Evolutionary conservation across 1,139 yeast species (phyloP).

Genomic region (Pichia kudriavzevii): DNA sequence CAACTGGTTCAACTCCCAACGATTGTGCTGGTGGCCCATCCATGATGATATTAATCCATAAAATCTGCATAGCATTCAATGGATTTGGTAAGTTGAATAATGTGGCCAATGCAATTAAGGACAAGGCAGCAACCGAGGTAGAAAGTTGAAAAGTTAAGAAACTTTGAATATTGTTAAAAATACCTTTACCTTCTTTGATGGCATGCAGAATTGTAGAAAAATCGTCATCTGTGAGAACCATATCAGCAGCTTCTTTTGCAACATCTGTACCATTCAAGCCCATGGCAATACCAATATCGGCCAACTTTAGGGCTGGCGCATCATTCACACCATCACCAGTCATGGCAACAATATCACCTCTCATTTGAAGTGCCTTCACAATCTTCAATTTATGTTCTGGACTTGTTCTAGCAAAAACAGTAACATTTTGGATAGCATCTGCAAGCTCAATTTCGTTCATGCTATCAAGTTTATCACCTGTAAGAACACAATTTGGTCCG

Average conservation of each 20-base stretch:
- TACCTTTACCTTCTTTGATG: constrained; percentile 94
- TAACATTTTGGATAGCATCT: constrained; percentile 68
- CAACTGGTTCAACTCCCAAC: constrained; percentile 95
- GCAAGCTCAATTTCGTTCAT: constrained; percentile 65
- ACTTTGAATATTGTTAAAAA: constrained; percentile 87
- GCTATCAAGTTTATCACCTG: constrained; percentile 73
- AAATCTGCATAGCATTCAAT: constrained; percentile 95
- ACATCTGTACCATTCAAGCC: constrained; percentile 96
- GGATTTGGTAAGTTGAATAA: constrained; percentile 87
- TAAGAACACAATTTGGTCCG: constrained; percentile 56
- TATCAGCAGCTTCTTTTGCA: constrained; percentile 97
- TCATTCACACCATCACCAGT: constrained; percentile 99
- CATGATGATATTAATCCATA: constrained; percentile 96
- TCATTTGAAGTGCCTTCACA: constrained; percentile 81
- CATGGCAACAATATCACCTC: constrained; percentile 98
- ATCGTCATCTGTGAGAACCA: constrained; percentile 95
- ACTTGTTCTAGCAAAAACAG: constrained; percentile 92
- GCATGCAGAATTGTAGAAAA: constrained; percentile 88
- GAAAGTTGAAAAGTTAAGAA: constrained; percentile 91
- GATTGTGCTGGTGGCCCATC: constrained; percentile 99
- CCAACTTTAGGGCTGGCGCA: constrained; percentile 96
- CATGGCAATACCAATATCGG: constrained; percentile 97
- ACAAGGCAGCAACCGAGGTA: constrained; percentile 89
- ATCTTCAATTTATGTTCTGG: constrained; percentile 93
- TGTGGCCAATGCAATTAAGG: constrained; percentile 81